Conservation (phyloP, 768 basidiomycete species). For the Pleurotus salmoneostramineus region DNA sequence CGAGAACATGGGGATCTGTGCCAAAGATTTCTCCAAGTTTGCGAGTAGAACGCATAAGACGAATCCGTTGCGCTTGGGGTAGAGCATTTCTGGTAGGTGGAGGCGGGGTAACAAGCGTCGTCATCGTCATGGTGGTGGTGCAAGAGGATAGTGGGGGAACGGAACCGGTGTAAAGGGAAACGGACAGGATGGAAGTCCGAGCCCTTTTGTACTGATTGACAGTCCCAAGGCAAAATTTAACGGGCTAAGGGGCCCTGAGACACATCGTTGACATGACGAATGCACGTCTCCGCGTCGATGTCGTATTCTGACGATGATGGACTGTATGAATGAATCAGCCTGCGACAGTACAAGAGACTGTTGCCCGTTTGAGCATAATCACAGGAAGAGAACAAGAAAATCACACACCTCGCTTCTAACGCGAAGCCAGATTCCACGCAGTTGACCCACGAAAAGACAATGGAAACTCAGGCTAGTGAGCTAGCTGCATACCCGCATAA, state of each 20-base stretch:
- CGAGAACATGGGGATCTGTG: conserved; percentile 31
- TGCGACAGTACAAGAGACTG: conserved; percentile 1
- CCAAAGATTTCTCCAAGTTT: conserved; percentile 57
- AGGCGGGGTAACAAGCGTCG: conserved; percentile 11
- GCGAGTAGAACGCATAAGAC: conserved; percentile 53
- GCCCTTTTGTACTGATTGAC: not conserved
- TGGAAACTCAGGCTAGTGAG: not conserved
- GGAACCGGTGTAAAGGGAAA: not conserved
- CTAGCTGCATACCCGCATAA: not conserved
- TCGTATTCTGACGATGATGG: conserved; percentile 8
- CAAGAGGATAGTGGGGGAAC: not conserved
- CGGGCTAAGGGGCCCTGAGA: not conserved
- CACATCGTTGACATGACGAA: conserved; percentile 6
- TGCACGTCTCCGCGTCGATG: conserved; percentile 5
- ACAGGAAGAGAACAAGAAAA: not conserved
- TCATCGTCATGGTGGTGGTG: not conserved
- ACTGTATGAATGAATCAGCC: conserved; percentile 7
- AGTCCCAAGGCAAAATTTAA: not conserved
- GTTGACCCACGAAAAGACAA: not conserved
- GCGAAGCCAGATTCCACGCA: not conserved
- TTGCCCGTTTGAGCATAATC: conserved; percentile 6
- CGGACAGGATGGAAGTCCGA: not conserved
- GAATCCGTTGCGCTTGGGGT: conserved; percentile 39
- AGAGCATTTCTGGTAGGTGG: conserved; percentile 52
- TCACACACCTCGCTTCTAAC: not conserved